Base-by-base conservation (phyloP, 805 yeast genomes). In the Wickerhamomyces tratensis region DNA sequence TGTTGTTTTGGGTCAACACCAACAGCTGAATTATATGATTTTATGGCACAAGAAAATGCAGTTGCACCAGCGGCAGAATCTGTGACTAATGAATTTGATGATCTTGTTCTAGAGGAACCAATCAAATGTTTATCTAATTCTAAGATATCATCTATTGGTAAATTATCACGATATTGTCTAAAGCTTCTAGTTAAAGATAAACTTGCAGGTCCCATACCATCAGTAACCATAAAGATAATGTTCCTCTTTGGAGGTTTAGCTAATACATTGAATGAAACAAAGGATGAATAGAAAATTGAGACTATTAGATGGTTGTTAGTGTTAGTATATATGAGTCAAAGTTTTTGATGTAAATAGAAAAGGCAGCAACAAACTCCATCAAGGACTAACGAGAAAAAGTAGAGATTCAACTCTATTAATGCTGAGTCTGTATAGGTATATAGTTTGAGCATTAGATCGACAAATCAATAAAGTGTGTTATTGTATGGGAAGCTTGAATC, bases 31-130 rank as follows among this genome's bases (percentile, higher is more conserved):
- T 89, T 89, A 63, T 86, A 87, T 6, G 88, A 67, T 65, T 89
- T 89, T 52, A 78, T 56, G 6, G 79, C 91, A 61, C 96, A 86
- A 0, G 95, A 71, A 55, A 88, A 89, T 1, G 95, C 96, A 12
- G 96, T 87, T 13, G 96, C 98, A 13, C 96, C 97, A 2, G 98
- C 98, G 10, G 98, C 98, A 29, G 95, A 85, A 59, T 89, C 98
- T 0, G 98, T 89, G 46, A 89, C 76, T 52, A 85, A 67, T 2
- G 95, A 83, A 48, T 71, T 68, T 26, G 77, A 76, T 14, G 95
- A 84, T 47, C 88, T 71, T 0, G 98, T 89, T 51, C 97, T 73
- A 8, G 94, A 83, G 25, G 84, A 72, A 27, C 98, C 98, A 41
- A 88, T 73, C 39, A 87, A 63, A 57, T 80, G 76, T 45, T 73